These are phyloP conservation scores for Aphanomyces euteiches DNA, from an alignment of 352 stramenopile genomes.

Conservation along the genomic window DNA sequence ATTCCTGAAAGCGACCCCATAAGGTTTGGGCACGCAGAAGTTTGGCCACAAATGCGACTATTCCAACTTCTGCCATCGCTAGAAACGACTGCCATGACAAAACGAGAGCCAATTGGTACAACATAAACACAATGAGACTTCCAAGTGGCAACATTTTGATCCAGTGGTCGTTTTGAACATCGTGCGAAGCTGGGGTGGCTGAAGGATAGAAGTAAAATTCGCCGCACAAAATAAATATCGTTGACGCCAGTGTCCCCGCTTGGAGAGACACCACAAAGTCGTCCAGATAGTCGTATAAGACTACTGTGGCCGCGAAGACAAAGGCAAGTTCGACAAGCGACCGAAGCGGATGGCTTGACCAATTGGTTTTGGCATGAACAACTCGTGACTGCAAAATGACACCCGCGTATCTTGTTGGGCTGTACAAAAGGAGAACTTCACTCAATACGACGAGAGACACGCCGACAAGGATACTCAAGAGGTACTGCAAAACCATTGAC, in stretches of 20 bases:
- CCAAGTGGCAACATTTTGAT: conserved; percentile 65
- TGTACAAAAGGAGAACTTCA: conserved; percentile 67
- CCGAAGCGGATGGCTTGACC: conserved; percentile 51
- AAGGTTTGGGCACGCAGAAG: not conserved
- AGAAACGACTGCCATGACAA: not conserved
- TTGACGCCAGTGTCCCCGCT: conserved; percentile 59
- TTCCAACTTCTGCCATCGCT: conserved; percentile 4
- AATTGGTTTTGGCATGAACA: conserved; percentile 62
- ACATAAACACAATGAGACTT: conserved; percentile 39
- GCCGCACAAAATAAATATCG: conserved; percentile 51
- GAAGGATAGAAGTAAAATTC: conserved; percentile 44
- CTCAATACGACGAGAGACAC: conserved; percentile 72
- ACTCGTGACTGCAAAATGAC: conserved; percentile 69
- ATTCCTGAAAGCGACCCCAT: not conserved
- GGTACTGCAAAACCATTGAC: conserved; percentile 54
- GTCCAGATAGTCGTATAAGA: conserved; percentile 52
- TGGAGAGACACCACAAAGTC: conserved; percentile 70
- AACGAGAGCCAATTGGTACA: conserved; percentile 33
- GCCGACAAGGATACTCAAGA: conserved; percentile 69
- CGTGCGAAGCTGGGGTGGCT: conserved; percentile 36
- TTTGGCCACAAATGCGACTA: not conserved
- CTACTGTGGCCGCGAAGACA: conserved; percentile 51
- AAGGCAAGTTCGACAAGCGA: conserved; percentile 59
- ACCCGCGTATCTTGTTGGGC: conserved; percentile 50
- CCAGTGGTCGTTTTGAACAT: conserved; percentile 49